Percentiles rank a stretch among this genome's conserved stretches.
Evolutionary conservation across 805 yeast species (phyloP).

Genomic region (Barnettozyma vustinii): DNA sequence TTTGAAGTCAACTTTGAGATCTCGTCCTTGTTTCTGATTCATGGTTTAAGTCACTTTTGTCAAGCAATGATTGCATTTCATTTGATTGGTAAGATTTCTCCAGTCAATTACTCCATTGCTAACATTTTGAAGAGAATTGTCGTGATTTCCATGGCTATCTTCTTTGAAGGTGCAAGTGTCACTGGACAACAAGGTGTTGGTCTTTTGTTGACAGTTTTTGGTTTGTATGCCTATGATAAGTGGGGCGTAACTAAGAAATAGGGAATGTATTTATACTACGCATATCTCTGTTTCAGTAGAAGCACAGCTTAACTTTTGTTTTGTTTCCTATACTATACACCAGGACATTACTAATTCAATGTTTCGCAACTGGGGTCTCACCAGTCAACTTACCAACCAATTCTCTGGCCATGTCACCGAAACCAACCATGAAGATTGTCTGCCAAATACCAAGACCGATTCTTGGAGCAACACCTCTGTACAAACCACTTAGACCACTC

Average conservation of each 20-base stretch:
- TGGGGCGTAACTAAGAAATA: slow-evolving; percentile 43
- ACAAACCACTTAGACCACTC: slow-evolving; percentile 85
- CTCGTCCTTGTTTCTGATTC: slow-evolving; percentile 41
- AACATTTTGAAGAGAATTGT: slow-evolving; percentile 70
- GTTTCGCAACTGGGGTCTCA: slow-evolving; percentile 43
- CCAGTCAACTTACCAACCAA: slow-evolving; percentile 59
- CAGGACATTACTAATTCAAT: slow-evolving; percentile 11
- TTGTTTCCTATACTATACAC: neutral
- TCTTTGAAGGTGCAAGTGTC: slow-evolving; percentile 49
- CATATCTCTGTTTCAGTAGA: neutral
- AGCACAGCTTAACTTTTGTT: neutral
- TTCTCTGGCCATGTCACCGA: slow-evolving; percentile 89
- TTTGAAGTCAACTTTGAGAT: slow-evolving; percentile 26
- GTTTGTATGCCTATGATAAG: slow-evolving; percentile 66
- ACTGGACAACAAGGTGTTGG: slow-evolving; percentile 47
- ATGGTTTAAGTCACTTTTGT: slow-evolving; percentile 64
- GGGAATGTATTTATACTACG: neutral
- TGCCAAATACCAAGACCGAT: slow-evolving; percentile 97
- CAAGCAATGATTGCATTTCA: slow-evolving; percentile 76
- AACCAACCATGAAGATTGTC: slow-evolving; percentile 96
- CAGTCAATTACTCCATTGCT: slow-evolving; percentile 76
- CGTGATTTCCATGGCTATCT: slow-evolving; percentile 58
- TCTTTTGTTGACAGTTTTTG: slow-evolving; percentile 48
- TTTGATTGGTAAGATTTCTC: slow-evolving; percentile 63
- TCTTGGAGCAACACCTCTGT: slow-evolving; percentile 96